Base-by-base conservation (phyloP, 306 rosid species). In the Carpinus fangiana region DNA sequence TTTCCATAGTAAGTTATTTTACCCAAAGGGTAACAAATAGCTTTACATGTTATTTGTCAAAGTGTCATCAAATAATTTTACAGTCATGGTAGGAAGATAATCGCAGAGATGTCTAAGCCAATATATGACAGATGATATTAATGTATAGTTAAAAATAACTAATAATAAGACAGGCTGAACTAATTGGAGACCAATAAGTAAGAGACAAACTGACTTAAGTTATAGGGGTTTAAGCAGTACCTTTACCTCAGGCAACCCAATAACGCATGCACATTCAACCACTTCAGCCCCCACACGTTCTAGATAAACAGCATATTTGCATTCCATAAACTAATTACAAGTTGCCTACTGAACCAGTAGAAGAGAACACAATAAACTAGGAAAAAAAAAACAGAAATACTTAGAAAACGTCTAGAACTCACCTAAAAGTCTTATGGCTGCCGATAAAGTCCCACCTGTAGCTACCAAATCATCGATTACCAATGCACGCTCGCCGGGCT, bases 361-460 rank as follows among this genome's bases (percentile, higher is more conserved):
- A 51, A 74, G 43, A 70, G 26, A 80, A 70, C 57, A 67, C 48
- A 3, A 66, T 66, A 13, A 23, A 70, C 46, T 48, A 34, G 70
- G 26, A 23, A 23, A 23, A 23, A 23, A 66, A 28, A 48, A 70
- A 74, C 36, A 28, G 52, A 16, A 82, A 56, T 38, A 26, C 55
- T 59, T 57, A 7, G 3, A 21, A 73, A 60, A 16, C 20, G 70
- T 8, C 20, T 16, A 64, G 36, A 80, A 83, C 81, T 68, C 76
- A 96, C 99, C 99, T 81, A 96, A 82, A 69, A 96, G 98, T 73
- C 79, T 84, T 77, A 96, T 89, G 57, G 98, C 98, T 5, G 99
- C 99, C 10, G 93, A 90, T 23, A 96, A 84, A 57, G 99, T 96
- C 73, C 99, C 99, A 73, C 99, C 99, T 1, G 99, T 96, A 41